Base-by-base conservation (phyloP, 768 basidiomycete species). In the Suillus decipiens region DNA sequence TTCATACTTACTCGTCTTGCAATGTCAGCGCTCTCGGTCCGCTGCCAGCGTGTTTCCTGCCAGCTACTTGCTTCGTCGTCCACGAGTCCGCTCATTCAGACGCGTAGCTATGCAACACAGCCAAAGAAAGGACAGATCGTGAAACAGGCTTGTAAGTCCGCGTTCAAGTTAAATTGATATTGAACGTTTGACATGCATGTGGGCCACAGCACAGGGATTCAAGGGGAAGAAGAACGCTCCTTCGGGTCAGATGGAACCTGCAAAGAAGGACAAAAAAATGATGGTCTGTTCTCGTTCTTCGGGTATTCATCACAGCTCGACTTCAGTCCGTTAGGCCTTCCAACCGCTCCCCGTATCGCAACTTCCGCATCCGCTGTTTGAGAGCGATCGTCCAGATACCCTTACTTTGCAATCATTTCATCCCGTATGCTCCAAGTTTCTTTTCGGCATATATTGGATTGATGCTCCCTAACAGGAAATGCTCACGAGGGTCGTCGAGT, bases 341-440 rank as follows among this genome's bases (percentile, higher is more conserved):
- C 69, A 76, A 51, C 74, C 82, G 5, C 70, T 86, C 72, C 70
- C 82, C 0, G 68, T 68, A 12, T 67, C 66, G 1, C 75, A 77
- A 58, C 65, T 86, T 22, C 75, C 73, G 28, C 73, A 83, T 22
- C 73, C 76, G 0, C 55, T 84, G 15, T 82, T 85, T 59, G 73
- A 79, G 63, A 75, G 72, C 15, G 75, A 81, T 33, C 71, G 75
- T 10, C 69, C 71, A 1, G 73, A 76, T 56, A 57, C 34, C 36
- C 72, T 83, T 12, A 64, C 74, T 3, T 66, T 84, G 8, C 82
- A 83, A 9, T 54, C 67, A 9, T 83, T 86, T 64, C 72, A 75
- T 54, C 79, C 82, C 1, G 84, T 83, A 58, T 68, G 80, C 69
- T 59, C 37, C 24, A 1, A n/a, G 22, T 45, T 15, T 50, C 48